Conservation (phyloP, 192 early-diverging fungal species). For the Podochytrium sp. region DNA sequence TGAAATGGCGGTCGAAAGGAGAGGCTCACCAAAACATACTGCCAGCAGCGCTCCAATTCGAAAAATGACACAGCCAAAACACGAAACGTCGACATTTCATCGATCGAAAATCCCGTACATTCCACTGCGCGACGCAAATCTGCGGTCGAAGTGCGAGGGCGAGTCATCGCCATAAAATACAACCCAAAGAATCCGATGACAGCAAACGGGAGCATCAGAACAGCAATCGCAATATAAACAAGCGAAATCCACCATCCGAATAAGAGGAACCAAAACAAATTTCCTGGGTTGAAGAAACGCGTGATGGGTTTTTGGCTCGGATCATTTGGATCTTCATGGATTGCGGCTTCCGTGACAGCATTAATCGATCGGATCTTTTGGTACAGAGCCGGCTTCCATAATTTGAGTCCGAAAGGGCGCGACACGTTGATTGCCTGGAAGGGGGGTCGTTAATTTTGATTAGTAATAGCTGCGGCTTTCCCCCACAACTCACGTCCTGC, state of each 20-base stretch:
- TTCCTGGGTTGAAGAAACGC: slow-evolving; percentile 80
- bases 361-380: slow-evolving; percentile 88
- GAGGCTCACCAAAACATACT: slow-evolving; percentile 36
- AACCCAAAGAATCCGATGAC: slow-evolving; percentile 38
- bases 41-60: slow-evolving; percentile 10
- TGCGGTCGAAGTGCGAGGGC: not conserved
- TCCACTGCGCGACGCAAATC: slow-evolving; percentile 2
- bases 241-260: slow-evolving; percentile 90
- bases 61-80: slow-evolving; percentile 6
- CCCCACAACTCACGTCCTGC: slow-evolving; percentile 37
- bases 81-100: slow-evolving; percentile 38
- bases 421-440: slow-evolving; percentile 49
- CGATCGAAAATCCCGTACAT: slow-evolving; percentile 46
- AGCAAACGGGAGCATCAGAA: slow-evolving; percentile 56
- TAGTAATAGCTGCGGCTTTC: not conserved
- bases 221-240: slow-evolving; percentile 64
- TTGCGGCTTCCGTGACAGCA: slow-evolving; percentile 74
- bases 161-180: not conserved
- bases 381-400: slow-evolving; percentile 99
- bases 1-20: too few species aligned
- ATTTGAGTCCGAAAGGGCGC: slow-evolving; percentile 93
- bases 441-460: not conserved
- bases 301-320: slow-evolving; percentile 43
- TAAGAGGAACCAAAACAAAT: slow-evolving; percentile 85
- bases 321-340: slow-evolving; percentile 71